Evolutionary conservation across 2,329 filamentous ascomycete species (phyloP), one percentile per base, ranked within the genome.

Genomic region (Mollisiaceae sp.): DNA sequence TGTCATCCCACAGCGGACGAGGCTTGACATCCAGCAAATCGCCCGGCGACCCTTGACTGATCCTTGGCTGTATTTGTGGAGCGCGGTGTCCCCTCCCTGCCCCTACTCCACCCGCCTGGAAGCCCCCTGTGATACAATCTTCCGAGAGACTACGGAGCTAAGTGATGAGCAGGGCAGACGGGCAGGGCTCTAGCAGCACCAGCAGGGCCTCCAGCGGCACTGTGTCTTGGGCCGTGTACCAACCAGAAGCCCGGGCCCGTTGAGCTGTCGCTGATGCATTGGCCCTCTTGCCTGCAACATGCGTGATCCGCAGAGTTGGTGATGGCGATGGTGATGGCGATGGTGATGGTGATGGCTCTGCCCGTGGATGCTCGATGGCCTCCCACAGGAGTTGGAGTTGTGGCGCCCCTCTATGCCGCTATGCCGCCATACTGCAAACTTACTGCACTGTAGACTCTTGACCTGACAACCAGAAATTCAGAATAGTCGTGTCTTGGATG

Each of bases 41-140:
- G 50, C 50, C n/a, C 27, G 9, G 27, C 36, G 14, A 14, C 36
- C 36, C 36, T 39, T 39, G 36, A 39, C 36, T 8, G 36, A 39
- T 39, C 8, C 36, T 8, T 8, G 14, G 36, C 14, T 39, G 8
- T 8, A 8, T 39, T 39, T 39, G 36, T 39, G 36, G 36, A n/a
- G n/a, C n/a, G n/a, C n/a, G n/a, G n/a, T n/a, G n/a, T n/a, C n/a
- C n/a, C n/a, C n/a, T 14, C 36, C 36, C 36, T 39, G 36, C 36
- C 36, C 20, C 18, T n/a, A n/a, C 6, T 39, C 54, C 54, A 57
- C 54, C 32, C 35, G 8, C 27, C 35, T 56, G 52, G 52, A 56
- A 5, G 47, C 54, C 54, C 54, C 35, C 36, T 39, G 36, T 39
- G 36, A 20, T 57, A 57, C 54, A 57, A 57, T 57, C 32, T 57